Conservation (phyloP, 208 protist species). For the Trypanosoma avium region DNA sequence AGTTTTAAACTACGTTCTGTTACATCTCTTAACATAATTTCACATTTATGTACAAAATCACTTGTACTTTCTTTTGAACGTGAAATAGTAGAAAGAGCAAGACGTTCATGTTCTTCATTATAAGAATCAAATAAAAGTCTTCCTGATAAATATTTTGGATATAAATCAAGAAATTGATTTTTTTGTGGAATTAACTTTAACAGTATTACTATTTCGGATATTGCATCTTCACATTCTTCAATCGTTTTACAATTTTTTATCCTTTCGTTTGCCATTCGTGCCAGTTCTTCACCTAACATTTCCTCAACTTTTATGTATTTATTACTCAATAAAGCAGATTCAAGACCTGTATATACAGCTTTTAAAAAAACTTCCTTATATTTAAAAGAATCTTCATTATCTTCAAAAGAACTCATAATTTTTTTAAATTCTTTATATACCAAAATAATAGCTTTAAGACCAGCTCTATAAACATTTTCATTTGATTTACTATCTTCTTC, state of each 20-base stretch:
- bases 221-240: background rate
- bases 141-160: conserved; percentile 18
- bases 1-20: conserved; percentile 9
- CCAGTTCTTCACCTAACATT: conserved; percentile 23
- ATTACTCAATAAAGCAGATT: background rate
- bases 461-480: conserved; percentile 18
- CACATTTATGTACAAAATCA: conserved; percentile 28
- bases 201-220: conserved; percentile 23
- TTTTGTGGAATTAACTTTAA: conserved; percentile 25
- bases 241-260: conserved; percentile 5
- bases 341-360: conserved; percentile 15
- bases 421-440: no score
- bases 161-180: conserved; percentile 22
- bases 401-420: conserved; percentile 21
- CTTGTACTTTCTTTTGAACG: conserved; percentile 15
- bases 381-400: conserved; percentile 13
- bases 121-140: conserved; percentile 25
- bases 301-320: conserved; percentile 2
- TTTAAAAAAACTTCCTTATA: conserved; percentile 11
- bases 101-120: conserved; percentile 12
- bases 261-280: conserved; percentile 17
- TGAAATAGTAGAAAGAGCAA: conserved; percentile 21
- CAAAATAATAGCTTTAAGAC: conserved; percentile 26
- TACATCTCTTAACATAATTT: conserved; percentile 27
- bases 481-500: conserved; percentile 4